Evolutionary conservation across 2,329 filamentous ascomycete species (phyloP), one percentile per base, ranked within the genome.

Genomic region (Alternaria viburni): DNA sequence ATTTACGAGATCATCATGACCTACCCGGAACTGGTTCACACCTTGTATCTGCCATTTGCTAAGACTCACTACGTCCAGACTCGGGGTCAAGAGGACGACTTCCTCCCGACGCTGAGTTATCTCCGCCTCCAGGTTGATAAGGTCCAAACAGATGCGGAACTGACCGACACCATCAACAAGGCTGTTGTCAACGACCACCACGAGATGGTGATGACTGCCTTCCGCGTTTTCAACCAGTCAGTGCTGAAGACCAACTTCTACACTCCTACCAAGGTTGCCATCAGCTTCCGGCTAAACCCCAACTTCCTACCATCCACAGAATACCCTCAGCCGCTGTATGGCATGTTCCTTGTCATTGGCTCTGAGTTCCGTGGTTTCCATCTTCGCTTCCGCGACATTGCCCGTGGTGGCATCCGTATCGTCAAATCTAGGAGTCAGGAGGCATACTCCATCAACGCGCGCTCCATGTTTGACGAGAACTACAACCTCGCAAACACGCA

Each of bases 291-390:
- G 58, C 84, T 99, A 65, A 91, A 97, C 77, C 93, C 93, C 7
- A 86, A 84, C 44, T 99, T 99, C 87, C 85, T 99, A 41, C 96
- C 96, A 5, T 87, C 91, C 65, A 89, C 94, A 57, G 96, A 99
- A 81, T 99, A 99, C 80, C 92, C 96, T 47, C 93, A 95, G 80
- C 93, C 90, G 7, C 86, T 99, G 9, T 99, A 96, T 74, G 96
- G 96, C 69, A 99, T 99, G 96, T 99, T 99, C 86, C 86, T 99
- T 55, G 92, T 99, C 69, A 97, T 99, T 80, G 93, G 93, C 74
- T 95, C 96, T 11, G 96, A 99, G 82, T 97, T 96, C 76, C 90
- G 96, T 69, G 96, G 96, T 36, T 99, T 99, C 86, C 96, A 99
- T 81, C 88, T 99, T 15, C 93, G 96, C 46, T 99, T 99, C 89